These are phyloP conservation scores for Recurvomyces mirabilis DNA, from an alignment of 495 filamentous ascomycete genomes.

Conservation along the genomic window DNA sequence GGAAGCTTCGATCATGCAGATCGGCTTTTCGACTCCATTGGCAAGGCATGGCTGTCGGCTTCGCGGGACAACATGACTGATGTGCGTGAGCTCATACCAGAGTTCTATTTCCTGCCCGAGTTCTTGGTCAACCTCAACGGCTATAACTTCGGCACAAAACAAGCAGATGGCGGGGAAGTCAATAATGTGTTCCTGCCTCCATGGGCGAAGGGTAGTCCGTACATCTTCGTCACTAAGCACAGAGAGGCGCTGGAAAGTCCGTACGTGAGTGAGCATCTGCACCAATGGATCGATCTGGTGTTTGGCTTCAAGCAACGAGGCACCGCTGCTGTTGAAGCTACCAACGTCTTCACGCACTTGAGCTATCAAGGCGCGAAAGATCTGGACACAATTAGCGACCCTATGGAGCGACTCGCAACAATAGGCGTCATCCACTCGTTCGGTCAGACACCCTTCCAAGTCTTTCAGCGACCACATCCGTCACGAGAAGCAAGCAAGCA, in stretches of 20 bases:
- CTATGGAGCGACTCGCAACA: conserved; percentile 67
- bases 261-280: conserved; percentile 79
- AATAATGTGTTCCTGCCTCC: conserved; percentile 78
- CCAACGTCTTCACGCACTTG: conserved; percentile 91
- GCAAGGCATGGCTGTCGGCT: conserved; percentile 82
- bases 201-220: conserved; percentile 94
- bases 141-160: conserved; percentile 82
- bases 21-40: conserved; percentile 85
- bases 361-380: conserved; percentile 91
- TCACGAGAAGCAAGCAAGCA: conserved; percentile 52
- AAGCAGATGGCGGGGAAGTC: conserved; percentile 65
- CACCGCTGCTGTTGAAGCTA: conserved; percentile 79
- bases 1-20: conserved; percentile 96
- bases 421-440: conserved; percentile 98
- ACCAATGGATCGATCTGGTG: conserved; percentile 91
- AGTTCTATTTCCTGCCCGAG: conserved; percentile 94
- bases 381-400: conserved; percentile 82
- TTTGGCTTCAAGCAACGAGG: conserved; percentile 94
- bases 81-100: conserved; percentile 84
- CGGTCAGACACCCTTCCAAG: conserved; percentile 90
- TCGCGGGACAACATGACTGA: conserved; percentile 85
- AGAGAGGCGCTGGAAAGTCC: conserved; percentile 89
- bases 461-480: conserved; percentile 73
- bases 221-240: conserved; percentile 90
- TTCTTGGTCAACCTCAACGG: conserved; percentile 84